Base-by-base conservation (phyloP, 2,329 filamentous ascomycete species). In the Aspergillus ibericus region DNA sequence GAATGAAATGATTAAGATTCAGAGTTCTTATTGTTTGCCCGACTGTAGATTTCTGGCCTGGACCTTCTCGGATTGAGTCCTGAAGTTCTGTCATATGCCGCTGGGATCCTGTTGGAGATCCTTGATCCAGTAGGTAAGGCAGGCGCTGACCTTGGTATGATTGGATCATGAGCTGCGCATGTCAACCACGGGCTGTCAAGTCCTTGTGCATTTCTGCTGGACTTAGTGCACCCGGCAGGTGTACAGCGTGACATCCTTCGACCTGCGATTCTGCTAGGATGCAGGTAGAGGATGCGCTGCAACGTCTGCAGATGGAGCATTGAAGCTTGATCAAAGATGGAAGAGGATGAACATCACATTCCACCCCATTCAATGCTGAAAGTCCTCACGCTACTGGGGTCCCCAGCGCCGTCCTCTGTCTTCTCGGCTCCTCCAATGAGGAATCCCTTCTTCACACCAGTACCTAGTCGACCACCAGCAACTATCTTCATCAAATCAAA, bases 321-420 rank as follows among this genome's bases (percentile, higher is more conserved):
- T 18, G 22, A 0, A n/a, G 20, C 42, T n/a, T n/a, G 22, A 13
- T 27, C 22, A 27, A 40, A 32, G n/a, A n/a, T n/a, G n/a, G n/a
- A n/a, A n/a, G n/a, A 27, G 16, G 18, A 27, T 53, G 12, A 13
- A 13, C 3, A 58, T 84, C 83, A 97, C 88, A 97, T 95, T 29
- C 90, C 92, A 54, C 91, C 93, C 93, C 93, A 97, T 77, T 97
- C 93, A 54, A 97, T 84, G 66, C 90, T 93, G 70, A 96, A 96
- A 0, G 89, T 85, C 64, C 90, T 83, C 20, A 93, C 76, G 32
- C 62, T 70, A 54, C 57, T 67, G 55, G 53, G 16, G 15, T 34
- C 36, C 4, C 50, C 73, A 62, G 22, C 70, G 62, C 70, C 66
- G 10, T 71, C 73, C 34, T 79, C 73, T 38, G 69, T 71, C 1